Conservation (phyloP, 495 filamentous ascomycete genomes). For the Immersiella caudata region DNA sequence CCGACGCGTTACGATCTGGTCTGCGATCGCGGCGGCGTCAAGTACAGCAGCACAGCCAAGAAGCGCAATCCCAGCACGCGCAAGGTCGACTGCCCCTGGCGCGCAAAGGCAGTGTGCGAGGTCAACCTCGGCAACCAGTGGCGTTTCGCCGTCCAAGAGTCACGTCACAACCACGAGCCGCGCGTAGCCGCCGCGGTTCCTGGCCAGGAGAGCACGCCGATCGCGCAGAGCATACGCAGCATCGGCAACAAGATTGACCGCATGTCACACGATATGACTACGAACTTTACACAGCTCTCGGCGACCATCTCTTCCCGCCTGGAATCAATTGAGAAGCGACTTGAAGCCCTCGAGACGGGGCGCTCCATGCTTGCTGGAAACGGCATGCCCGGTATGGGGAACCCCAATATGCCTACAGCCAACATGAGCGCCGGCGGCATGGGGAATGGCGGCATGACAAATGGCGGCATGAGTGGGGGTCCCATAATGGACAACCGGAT, state of each 20-base stretch:
- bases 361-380: slow-evolving; percentile 31
- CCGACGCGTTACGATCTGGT: slow-evolving; percentile 56
- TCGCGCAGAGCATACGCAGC: slow-evolving; percentile 49
- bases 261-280: slow-evolving; percentile 45
- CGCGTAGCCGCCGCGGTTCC: slow-evolving; percentile 44
- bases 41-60: slow-evolving; percentile 57
- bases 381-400: slow-evolving; percentile 33
- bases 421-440: slow-evolving; percentile 39
- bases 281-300: slow-evolving; percentile 37
- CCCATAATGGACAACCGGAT: slow-evolving; percentile 42
- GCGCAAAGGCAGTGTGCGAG: slow-evolving; percentile 56
- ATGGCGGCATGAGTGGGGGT: slow-evolving; percentile 36
- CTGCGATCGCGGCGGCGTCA: slow-evolving; percentile 56
- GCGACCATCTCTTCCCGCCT: slow-evolving; percentile 36
- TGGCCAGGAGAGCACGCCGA: slow-evolving; percentile 49
- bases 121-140: slow-evolving; percentile 54
- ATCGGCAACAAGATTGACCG: slow-evolving; percentile 54
- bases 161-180: slow-evolving; percentile 54
- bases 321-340: slow-evolving; percentile 45
- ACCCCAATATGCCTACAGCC: slow-evolving; percentile 38
- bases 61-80: slow-evolving; percentile 56
- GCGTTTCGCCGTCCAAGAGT: slow-evolving; percentile 51
- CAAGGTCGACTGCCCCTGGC: slow-evolving; percentile 57
- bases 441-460: slow-evolving; percentile 30
- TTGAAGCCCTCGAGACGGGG: slow-evolving; percentile 43